A percentile compares a stretch with the other conserved stretches of the same genome.
Conservation (phyloP, 306 rosid species). For the Corylus heterophylla region DNA sequence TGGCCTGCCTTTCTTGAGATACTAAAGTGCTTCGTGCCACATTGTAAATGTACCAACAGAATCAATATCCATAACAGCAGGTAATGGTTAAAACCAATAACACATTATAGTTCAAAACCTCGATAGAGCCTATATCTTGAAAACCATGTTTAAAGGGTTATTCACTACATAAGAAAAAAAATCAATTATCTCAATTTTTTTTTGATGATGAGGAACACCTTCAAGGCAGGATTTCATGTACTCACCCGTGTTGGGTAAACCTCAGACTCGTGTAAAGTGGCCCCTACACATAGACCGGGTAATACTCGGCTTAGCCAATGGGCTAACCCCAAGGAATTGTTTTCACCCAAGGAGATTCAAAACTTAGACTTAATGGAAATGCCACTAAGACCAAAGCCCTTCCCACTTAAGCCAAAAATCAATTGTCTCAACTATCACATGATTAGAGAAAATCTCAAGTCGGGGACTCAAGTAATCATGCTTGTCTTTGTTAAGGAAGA, state of each 20-base stretch:
- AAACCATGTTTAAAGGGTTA: constrained; percentile 1
- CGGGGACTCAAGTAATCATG: background rate
- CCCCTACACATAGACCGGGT: too few species aligned
- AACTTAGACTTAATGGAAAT: too few species aligned
- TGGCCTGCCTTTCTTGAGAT: constrained; percentile 85
- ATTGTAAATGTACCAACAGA: constrained; percentile 96
- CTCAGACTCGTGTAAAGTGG: too few species aligned
- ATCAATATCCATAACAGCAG: constrained; percentile 91
- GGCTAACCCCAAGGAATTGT: too few species aligned
- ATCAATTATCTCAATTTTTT: background rate
- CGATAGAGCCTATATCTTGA: background rate
- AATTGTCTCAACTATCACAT: background rate
- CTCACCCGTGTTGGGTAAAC: too few species aligned
- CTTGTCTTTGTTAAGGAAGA: too few species aligned
- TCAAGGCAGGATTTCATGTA: too few species aligned
- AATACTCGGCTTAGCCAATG: too few species aligned
- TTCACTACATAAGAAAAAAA: background rate
- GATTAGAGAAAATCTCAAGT: background rate
- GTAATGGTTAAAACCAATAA: constrained; percentile 26
- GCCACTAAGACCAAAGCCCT: too few species aligned
- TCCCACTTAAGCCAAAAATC: background rate
- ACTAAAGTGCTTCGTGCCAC: constrained; percentile 84
- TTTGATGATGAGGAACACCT: too few species aligned
- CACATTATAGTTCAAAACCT: background rate
- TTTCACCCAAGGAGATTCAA: too few species aligned